A percentile compares a stretch with the other conserved stretches of the same genome.
Conservation (phyloP, 495 filamentous ascomycete species). For the Lasiosphaeria hispida region DNA sequence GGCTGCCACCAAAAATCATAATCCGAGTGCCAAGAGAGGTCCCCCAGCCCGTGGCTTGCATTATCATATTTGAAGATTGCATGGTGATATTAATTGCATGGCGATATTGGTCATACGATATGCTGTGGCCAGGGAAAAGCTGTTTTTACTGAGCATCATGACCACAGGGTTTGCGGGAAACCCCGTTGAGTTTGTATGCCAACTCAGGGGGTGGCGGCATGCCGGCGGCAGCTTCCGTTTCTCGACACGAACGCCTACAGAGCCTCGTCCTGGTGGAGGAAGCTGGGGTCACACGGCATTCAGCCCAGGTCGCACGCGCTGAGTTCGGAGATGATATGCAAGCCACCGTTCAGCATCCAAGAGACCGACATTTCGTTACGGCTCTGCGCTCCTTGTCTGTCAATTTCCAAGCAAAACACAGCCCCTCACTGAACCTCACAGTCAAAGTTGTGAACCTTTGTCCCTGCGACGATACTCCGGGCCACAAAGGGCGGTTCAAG, state of each 20-base stretch:
- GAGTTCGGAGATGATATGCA: neutral
- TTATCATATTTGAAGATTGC: neutral
- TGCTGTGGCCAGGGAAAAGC: neutral
- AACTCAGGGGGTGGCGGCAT: neutral
- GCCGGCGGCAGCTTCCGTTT: neutral
- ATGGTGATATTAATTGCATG: neutral
- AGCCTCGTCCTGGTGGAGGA: neutral
- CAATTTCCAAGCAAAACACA: no score
- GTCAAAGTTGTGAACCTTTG: no score
- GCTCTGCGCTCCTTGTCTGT: no score
- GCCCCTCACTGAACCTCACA: no score
- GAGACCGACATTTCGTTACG: neutral
- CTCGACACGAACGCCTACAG: neutral
- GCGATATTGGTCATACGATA: neutral
- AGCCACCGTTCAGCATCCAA: neutral
- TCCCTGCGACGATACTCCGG: no score
- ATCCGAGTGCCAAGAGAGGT: no score
- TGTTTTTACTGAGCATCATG: no score
- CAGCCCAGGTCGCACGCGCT: neutral
- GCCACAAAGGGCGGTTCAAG: no score
- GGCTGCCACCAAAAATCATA: neutral
- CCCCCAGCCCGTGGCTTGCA: neutral
- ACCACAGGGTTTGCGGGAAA: no score
- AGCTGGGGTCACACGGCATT: neutral
- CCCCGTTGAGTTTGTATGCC: no score